A percentile compares a stretch with the other conserved stretches of the same genome.
Conservation (phyloP, 148 eudicot genomes). For the Amaranthus cruentus region DNA sequence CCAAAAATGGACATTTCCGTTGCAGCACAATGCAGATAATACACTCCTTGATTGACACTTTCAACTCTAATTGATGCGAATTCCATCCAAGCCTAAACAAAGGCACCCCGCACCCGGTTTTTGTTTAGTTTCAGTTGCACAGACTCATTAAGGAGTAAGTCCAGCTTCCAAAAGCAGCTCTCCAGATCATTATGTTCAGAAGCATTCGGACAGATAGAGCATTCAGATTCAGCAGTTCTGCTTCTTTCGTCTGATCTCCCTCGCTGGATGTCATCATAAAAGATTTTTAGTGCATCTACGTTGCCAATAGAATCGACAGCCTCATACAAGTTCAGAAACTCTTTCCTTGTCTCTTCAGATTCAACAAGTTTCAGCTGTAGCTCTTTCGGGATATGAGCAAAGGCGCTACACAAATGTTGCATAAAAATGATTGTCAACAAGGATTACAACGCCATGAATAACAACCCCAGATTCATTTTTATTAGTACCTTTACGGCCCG, state of each 20-base stretch:
- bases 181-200: conserved; percentile 33
- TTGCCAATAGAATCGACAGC: conserved; percentile 51
- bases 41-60: background rate
- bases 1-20: background rate
- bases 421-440: background rate
- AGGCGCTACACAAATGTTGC: conserved; percentile 40
- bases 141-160: conserved; percentile 37
- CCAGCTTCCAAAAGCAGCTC: conserved; percentile 39
- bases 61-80: background rate
- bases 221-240: conserved; percentile 15
- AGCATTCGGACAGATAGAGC: conserved; percentile 15
- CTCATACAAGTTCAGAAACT: conserved; percentile 47
- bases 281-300: conserved; percentile 58
- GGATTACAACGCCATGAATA: background rate
- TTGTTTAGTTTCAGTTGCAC: conserved; percentile 27
- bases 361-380: conserved; percentile 49
- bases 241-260: conserved; percentile 19
- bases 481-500: too few species aligned
- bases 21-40: background rate
- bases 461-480: background rate
- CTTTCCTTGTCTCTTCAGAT: conserved; percentile 40
- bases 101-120: background rate
- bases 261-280: conserved; percentile 35
- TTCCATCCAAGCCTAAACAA: conserved; percentile 5
- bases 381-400: conserved; percentile 53